Base-by-base conservation (phyloP, 768 basidiomycete genomes). In the Kwoniella europaea region DNA sequence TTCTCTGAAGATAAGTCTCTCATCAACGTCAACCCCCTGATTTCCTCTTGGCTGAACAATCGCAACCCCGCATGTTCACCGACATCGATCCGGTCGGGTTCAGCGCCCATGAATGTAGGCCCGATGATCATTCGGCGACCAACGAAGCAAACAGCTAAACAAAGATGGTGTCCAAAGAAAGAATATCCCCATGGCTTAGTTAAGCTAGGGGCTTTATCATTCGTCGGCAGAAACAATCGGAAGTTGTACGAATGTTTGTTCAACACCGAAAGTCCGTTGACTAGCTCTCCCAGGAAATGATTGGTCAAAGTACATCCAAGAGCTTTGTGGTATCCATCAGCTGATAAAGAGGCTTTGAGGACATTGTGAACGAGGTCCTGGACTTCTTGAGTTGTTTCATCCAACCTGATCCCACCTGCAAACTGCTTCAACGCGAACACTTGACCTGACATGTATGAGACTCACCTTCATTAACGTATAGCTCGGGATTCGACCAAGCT, bases 81-180 rank as follows among this genome's bases (percentile, higher is more conserved):
- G 2, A 46, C 71, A 50, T 81, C 80, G 53, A 81, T 79, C n/a
- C 74, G 50, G 58, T 81, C 78, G 13, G 80, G 80, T 64, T 81
- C 80, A 10, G 80, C 80, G 16, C 78, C 80, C 68, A 79, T 74
- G 65, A 81, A 81, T 2, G 75, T 78, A 15, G 80, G 80, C 10
- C 76, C 76, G 27, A 78, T 71, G 62, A 78, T 66, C 76, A 79
- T 79, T 53, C 76, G 41, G 35, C 63, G 66, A 16, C 78, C 76
- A 27, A 78, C 78, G 58, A 81, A 77, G 42, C 71, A 71, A 60
- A 81, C 76, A 43, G 77, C 68, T 27, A 81, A 64, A 65, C 80
- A 81, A 9, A 81, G 74, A 69, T 81, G 80, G 57, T 81, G 80
- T 16, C 80, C 80, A 62, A 79, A 81, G 63, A 81, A 76, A 12